Conservation (phyloP, 164 flowering plant genomes). For the Vitis cinerea region DNA sequence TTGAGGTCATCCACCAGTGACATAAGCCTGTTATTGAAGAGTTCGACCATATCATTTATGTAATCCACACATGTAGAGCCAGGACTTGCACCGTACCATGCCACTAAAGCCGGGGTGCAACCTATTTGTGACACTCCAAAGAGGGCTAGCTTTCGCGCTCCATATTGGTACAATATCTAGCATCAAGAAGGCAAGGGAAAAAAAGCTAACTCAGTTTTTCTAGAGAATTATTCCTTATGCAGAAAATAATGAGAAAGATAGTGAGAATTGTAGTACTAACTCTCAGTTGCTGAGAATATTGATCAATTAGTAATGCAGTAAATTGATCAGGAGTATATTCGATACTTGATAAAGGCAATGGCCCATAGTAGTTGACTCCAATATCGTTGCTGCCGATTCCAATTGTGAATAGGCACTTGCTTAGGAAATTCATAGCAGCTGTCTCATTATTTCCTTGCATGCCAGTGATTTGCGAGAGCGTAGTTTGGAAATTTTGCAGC, state of each 20-base stretch:
- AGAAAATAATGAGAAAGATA: not conserved
- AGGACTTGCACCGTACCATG: not conserved
- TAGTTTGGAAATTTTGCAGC: too few relatives aligned
- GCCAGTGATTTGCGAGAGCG: too few relatives aligned
- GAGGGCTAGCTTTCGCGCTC: constrained; percentile 32
- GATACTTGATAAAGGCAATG: too few relatives aligned
- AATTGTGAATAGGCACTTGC: not conserved
- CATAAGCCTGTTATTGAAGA: constrained; percentile 17
- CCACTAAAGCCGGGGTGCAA: constrained; percentile 7
- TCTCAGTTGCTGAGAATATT: constrained; percentile 14
- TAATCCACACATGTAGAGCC: constrained; percentile 2
- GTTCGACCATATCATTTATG: constrained; percentile 3
- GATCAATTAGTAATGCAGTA: constrained; percentile 10
- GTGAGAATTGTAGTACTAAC: not conserved
- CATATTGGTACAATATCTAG: constrained; percentile 24
- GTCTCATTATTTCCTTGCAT: too few relatives aligned
- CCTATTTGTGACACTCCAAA: constrained; percentile 18
- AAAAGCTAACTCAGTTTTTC: not conserved
- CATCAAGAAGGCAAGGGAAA: not conserved
- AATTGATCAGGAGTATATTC: constrained; percentile 14
- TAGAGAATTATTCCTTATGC: not conserved
- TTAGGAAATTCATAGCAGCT: too few relatives aligned
- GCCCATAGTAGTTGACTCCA: constrained; percentile 16
- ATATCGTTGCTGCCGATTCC: constrained; percentile 26
- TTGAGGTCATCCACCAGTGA: constrained; percentile 41